phyloP scores from a whole-genome alignment of 1,139 yeast genomes.

The Kluyveromyces sp. region DNA sequence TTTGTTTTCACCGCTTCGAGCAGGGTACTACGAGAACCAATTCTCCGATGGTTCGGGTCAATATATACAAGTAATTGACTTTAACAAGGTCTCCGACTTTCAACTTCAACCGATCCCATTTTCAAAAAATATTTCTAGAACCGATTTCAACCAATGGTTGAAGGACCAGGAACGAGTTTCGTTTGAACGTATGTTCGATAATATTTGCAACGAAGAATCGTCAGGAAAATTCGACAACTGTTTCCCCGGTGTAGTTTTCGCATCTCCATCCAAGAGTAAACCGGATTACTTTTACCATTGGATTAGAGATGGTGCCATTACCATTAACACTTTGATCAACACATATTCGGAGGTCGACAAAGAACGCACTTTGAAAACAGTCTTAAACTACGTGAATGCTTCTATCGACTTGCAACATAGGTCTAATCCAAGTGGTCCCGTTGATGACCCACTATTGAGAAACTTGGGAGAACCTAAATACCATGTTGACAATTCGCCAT shows the following conservation, averaged over 20 bases:
- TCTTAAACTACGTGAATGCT: constrained; percentile 48
- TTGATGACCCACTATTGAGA: constrained; percentile 32
- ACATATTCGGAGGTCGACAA: constrained; percentile 37
- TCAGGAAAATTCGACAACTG: constrained; percentile 34
- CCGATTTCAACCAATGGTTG: constrained; percentile 54
- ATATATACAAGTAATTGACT: not conserved
- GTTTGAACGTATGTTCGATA: constrained; percentile 47
- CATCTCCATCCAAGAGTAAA: constrained; percentile 60
- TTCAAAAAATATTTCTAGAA: constrained; percentile 17
- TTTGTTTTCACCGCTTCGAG: not conserved
- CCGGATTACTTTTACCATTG: constrained; percentile 89
- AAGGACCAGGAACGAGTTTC: constrained; percentile 42
- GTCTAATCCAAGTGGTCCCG: constrained; percentile 61
- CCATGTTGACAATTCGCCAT: constrained; percentile 54
- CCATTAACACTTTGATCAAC: constrained; percentile 58
- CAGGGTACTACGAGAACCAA: not conserved
- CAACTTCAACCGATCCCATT: constrained; percentile 9
- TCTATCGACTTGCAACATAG: constrained; percentile 54
- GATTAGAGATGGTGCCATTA: constrained; percentile 85
- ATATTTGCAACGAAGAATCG: constrained; percentile 50
- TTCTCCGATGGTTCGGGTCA: not conserved
- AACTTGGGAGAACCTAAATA: constrained; percentile 92
- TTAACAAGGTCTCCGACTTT: constrained; percentile 1
- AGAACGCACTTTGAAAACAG: constrained; percentile 17
- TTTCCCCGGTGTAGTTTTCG: constrained; percentile 65